phyloP scores from a whole-genome alignment of 495 filamentous ascomycete species.

The Lasiosphaeria miniovina region DNA sequence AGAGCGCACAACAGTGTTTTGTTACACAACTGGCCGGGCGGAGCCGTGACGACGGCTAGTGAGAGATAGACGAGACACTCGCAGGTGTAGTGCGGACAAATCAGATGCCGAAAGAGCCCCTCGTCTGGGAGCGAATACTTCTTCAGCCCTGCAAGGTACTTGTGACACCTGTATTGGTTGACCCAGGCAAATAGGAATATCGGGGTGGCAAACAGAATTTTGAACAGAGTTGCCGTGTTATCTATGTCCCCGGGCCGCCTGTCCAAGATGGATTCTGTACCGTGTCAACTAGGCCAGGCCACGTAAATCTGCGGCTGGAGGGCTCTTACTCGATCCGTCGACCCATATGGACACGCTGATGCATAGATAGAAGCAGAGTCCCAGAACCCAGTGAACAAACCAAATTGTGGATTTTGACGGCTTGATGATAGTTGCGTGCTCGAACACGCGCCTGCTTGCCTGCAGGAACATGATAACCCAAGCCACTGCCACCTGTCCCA shows the following conservation, averaged over 20 bases:
- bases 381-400: conserved; percentile 76
- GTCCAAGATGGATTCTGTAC: conserved; percentile 27
- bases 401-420: conserved; percentile 71
- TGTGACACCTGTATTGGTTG: conserved; percentile 78
- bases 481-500: conserved; percentile 62
- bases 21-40: conserved; percentile 59
- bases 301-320: background rate
- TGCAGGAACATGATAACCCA: conserved; percentile 74
- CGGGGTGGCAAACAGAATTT: conserved; percentile 58
- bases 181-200: conserved; percentile 72
- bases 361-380: conserved; percentile 71
- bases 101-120: conserved; percentile 62
- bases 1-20: conserved; percentile 66
- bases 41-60: conserved; percentile 72
- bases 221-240: conserved; percentile 51
- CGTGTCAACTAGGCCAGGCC: conserved; percentile 14
- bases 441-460: conserved; percentile 68
- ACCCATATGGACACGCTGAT: conserved; percentile 79
- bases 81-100: conserved; percentile 90
- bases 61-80: conserved; percentile 82
- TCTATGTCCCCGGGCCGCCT: conserved; percentile 31
- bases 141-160: conserved; percentile 71
- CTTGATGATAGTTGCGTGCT: conserved; percentile 62
- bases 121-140: conserved; percentile 75
- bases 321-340: conserved; percentile 69